phyloP scores from a whole-genome alignment of 2,329 filamentous ascomycete genomes.

The Diaporthe vexans region DNA sequence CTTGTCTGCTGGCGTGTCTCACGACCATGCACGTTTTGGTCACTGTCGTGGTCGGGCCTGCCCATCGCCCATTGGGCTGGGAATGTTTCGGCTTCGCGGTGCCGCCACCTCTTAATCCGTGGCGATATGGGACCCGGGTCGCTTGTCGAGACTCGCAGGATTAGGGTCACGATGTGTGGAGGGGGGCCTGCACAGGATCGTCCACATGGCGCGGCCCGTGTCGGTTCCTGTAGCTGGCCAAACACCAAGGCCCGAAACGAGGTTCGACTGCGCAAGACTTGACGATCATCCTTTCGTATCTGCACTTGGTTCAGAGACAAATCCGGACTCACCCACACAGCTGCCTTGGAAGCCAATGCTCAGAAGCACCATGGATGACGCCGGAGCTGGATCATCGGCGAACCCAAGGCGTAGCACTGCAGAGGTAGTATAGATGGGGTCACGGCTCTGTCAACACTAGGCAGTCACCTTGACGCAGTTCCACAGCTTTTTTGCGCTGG shows the following conservation, averaged over 20 bases:
- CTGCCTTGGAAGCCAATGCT: constrained; percentile 4
- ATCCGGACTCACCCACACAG: constrained; percentile 7
- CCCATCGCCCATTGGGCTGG: not conserved
- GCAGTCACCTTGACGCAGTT: constrained; percentile 7
- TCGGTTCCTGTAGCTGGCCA: not conserved
- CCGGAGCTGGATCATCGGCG: constrained; percentile 12
- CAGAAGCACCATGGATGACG: constrained; percentile 22
- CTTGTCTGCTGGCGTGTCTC: constrained; percentile 31
- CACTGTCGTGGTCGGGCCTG: constrained; percentile 6
- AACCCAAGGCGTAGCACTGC: constrained; percentile 26
- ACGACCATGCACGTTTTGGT: constrained; percentile 11
- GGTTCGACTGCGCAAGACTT: not conserved
- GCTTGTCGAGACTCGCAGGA: constrained; percentile 28
- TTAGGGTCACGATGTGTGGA: not conserved
- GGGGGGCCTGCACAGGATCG: constrained; percentile 13
- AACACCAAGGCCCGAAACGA: not conserved
- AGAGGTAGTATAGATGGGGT: not conserved
- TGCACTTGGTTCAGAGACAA: constrained; percentile 19
- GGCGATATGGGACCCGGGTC: constrained; percentile 8
- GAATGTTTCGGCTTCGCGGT: constrained; percentile 3
- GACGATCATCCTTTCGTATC: constrained; percentile 30
- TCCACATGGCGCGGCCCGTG: not conserved
- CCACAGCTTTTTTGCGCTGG: constrained; percentile 8
- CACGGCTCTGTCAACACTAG: constrained; percentile 26
- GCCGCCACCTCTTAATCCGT: not conserved